Conservation (phyloP, 345 rosid species). For the Gossypium mustelinum region DNA sequence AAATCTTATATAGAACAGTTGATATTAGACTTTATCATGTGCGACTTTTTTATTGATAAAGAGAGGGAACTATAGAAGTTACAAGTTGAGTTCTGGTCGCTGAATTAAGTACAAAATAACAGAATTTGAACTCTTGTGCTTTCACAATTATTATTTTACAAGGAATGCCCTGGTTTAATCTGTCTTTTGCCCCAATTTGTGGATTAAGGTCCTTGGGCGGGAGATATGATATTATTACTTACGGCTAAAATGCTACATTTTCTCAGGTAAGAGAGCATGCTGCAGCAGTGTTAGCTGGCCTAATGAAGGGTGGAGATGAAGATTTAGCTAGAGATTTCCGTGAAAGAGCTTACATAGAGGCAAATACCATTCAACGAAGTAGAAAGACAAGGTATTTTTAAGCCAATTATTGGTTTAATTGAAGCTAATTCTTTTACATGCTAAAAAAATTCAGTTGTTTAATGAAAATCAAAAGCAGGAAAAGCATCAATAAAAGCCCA, state of each 20-base stretch:
- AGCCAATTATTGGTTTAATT: neutral
- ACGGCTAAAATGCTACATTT: conserved; percentile 14
- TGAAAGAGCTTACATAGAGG: conserved; percentile 72
- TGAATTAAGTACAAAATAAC: neutral
- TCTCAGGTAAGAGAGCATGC: conserved; percentile 95
- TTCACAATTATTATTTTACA: neutral
- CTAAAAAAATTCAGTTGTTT: neutral
- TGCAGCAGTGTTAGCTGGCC: conserved; percentile 91
- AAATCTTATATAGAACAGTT: conserved; percentile 5
- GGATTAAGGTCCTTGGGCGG: conserved; percentile 1
- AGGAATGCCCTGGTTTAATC: neutral
- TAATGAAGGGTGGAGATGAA: conserved; percentile 94
- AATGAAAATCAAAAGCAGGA: neutral
- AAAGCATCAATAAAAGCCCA: neutral
- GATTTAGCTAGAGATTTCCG: conserved; percentile 78
- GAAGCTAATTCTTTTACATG: neutral
- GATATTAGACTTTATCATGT: neutral
- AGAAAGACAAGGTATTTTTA: conserved; percentile 53
- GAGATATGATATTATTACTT: conserved; percentile 11
- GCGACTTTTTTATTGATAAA: neutral
- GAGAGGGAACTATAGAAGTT: neutral
- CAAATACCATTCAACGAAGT: conserved; percentile 54
- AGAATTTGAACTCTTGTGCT: conserved; percentile 9
- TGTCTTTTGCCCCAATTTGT: neutral
- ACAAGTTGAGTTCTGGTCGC: neutral